These are phyloP conservation scores for Priceomyces haplophilus DNA, from an alignment of 805 yeast species.

Conservation along the genomic window DNA sequence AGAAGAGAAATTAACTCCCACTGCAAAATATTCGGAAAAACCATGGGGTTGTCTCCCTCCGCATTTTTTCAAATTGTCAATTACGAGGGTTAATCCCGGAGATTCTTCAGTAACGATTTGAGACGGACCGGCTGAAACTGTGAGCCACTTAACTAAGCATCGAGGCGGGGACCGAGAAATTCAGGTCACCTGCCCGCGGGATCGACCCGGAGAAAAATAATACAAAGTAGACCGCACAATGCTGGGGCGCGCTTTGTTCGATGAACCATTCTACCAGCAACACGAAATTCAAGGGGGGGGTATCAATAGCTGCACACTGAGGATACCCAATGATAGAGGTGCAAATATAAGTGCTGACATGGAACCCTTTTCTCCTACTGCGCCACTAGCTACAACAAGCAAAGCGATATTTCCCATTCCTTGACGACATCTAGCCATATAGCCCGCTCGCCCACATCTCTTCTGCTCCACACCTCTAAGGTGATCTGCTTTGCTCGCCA, in stretches of 20 bases:
- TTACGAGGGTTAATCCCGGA: conserved; percentile 1
- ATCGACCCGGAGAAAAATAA: background rate
- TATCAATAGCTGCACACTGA: too few species aligned
- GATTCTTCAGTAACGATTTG: background rate
- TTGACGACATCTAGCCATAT: conserved; percentile 55
- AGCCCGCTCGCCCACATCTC: conserved; percentile 30
- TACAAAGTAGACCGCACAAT: too few species aligned
- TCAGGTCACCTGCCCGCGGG: background rate
- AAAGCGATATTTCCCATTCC: conserved; percentile 49
- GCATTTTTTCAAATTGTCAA: background rate
- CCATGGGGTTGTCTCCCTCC: conserved; percentile 2
- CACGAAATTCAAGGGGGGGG: background rate
- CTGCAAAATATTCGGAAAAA: conserved; percentile 4
- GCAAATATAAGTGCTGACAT: too few species aligned
- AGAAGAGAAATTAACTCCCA: background rate
- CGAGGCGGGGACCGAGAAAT: background rate
- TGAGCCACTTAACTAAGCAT: background rate
- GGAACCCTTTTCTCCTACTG: too few species aligned
- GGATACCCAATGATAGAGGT: too few species aligned
- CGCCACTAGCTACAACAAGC: conserved; percentile 17
- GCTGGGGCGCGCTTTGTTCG: too few species aligned
- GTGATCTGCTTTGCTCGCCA: conserved; percentile 58
- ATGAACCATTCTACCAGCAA: too few species aligned
- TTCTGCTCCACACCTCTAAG: conserved; percentile 49
- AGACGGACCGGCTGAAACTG: background rate